Evolutionary conservation across 495 filamentous ascomycete species (phyloP), one percentile per base, ranked within the genome.

Genomic region (Corynascus novoguineensis): DNA sequence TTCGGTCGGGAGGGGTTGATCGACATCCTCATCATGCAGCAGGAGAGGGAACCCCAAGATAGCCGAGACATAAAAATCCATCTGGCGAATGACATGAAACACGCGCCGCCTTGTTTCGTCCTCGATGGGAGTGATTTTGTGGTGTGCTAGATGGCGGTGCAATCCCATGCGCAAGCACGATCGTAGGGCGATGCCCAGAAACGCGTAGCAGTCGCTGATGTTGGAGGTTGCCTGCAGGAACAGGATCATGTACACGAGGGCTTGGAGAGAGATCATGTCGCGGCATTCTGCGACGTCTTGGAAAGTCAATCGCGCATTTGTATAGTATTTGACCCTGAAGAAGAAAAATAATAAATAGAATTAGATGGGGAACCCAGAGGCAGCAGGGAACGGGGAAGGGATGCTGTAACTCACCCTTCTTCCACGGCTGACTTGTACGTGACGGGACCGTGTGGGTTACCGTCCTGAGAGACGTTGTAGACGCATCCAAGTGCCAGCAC

Each of bases 1-100:
- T 56, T 91, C 86, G 50, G 83, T 71, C 8, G 92, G 92, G 40
- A 87, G 81, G 55, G 89, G 87, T 68, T 97, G 92, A 66, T 97
- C 92, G 60, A 97, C 86, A 64, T 97, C 92, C 47, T 96, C 89
- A 50, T 89, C 84, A 60, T 83, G 87, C 37, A 97, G 77, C 68
- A 92, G 87, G 53, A 88, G 77, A 1, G 92, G 92, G 25, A 97
- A 82, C 12, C 92, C 92, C 17, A 97, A 75, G 46, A 96, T 73
- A 6, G 90, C 91, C 50, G 89, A 90, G 19, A 97, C 88, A 67
- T 96, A 96, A 24, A 85, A 91, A 61, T 97, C 92, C 86, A 97
- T 88, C 63, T 93, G 95, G 32, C 91, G 86, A 48, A 96, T 81
- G 25, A 90, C 82, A 82, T 93, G 96, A 64, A 97, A 97, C 42